Conservation (phyloP, 495 filamentous ascomycete genomes). For the Niebla homalea region DNA sequence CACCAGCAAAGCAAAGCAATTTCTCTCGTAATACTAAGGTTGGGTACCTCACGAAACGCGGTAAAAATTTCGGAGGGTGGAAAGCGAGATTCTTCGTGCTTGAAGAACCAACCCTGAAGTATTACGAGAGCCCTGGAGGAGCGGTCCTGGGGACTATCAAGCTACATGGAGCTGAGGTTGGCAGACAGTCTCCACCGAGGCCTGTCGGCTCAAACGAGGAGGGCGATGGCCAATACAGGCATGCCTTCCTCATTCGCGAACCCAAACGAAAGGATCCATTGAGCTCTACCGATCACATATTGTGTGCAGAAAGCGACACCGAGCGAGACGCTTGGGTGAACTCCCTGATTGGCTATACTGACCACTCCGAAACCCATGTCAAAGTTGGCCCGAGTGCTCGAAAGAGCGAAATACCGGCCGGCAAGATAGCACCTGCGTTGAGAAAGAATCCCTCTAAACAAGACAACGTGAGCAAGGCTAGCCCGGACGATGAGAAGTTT, state of each 20-base stretch:
- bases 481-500: conserved; percentile 24
- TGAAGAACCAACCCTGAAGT: conserved; percentile 76
- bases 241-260: conserved; percentile 89
- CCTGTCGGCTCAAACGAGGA: conserved; percentile 51
- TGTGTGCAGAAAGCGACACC: conserved; percentile 87
- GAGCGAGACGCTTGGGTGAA: conserved; percentile 94
- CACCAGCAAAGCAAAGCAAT: conserved; percentile 35
- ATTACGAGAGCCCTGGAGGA: conserved; percentile 82
- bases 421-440: conserved; percentile 14
- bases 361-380: conserved; percentile 47
- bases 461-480: conserved; percentile 29
- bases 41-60: conserved; percentile 89
- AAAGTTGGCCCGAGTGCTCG: conserved; percentile 17
- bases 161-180: conserved; percentile 80
- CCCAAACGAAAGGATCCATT: conserved; percentile 92
- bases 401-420: conserved; percentile 21
- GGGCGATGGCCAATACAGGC: conserved; percentile 84
- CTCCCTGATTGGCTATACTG: conserved; percentile 79
- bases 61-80: conserved; percentile 99
- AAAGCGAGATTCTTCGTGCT: conserved; percentile 90
- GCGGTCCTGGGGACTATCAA: conserved; percentile 88
- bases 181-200: conserved; percentile 64
- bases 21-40: conserved; percentile 62
- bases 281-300: conserved; percentile 80
- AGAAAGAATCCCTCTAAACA: conserved; percentile 38